Evolutionary conservation across 1,284 basidiomycete species (phyloP), one percentile per base, ranked within the genome.

Genomic region (Fomitiporia mediterranea): DNA sequence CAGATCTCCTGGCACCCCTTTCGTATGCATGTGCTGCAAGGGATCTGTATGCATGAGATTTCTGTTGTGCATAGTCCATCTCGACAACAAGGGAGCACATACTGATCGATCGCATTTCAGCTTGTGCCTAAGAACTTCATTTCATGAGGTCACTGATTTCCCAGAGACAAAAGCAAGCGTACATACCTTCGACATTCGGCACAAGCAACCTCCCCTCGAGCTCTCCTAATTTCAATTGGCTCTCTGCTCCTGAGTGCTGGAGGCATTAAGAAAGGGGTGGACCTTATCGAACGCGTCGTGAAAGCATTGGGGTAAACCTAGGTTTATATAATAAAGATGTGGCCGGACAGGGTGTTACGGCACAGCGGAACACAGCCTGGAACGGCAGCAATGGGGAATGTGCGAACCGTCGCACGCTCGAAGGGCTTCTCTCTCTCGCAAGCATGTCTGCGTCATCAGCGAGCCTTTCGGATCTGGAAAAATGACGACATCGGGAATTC

Each of bases 111-210:
- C 55, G 37, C 58, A 60, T 44, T 46, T 56, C 6, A 57, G 19
- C 49, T 57, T 60, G 13, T 40, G 37, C 23, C 50, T 51, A 39
- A 9, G 39, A 9, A 4, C 13, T 11, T 8, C 27, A 13, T n/a
- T 25, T 7, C 25, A 21, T 51, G 4, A 53, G 17, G 6, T 44
- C 51, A 38, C 8, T 17, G 40, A 19, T 7, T 5, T 6, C 3
- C 21, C 3, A 48, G 9, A 37, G 17, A 23, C 8, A 17, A 25
- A 21, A 19, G 2, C 19, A 30, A 28, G n/a, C n/a, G 8, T 27
- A n/a, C 53, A 28, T 39, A 59, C 57, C 57, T n/a, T 17, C 53
- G 53, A 28, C 57, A 59, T 37, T 59, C 57, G 6, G 57, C 57
- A 48, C 57, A 59, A 5, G 57, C 38, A 32, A 59, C 51, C 48